phyloP scores from a whole-genome alignment of 2,329 filamentous ascomycete species.

The Neodidymelliopsis sp. region DNA sequence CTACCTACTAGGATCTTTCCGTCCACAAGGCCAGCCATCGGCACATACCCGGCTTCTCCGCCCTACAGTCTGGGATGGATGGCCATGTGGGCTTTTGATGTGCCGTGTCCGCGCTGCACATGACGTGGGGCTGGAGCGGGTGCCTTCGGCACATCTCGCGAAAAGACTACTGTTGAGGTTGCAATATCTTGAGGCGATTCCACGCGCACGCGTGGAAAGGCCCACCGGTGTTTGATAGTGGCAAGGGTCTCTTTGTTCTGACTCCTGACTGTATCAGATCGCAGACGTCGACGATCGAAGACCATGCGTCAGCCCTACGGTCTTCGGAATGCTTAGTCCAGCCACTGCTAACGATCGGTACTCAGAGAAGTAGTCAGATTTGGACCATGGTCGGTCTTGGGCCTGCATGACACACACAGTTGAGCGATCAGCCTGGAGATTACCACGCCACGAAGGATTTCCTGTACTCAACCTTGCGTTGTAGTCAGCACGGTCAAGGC shows the following conservation, averaged over 20 bases:
- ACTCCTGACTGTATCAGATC: slow-evolving; percentile 8
- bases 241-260: slow-evolving; percentile 17
- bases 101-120: slow-evolving; percentile 6
- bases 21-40: slow-evolving; percentile 4
- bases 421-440: not conserved
- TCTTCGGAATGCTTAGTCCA: slow-evolving; percentile 5
- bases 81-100: slow-evolving; percentile 15
- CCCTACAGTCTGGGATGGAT: not conserved
- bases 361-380: slow-evolving; percentile 3
- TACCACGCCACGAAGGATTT: slow-evolving; percentile 6
- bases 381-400: no score
- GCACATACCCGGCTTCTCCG: slow-evolving; percentile 11
- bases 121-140: slow-evolving; percentile 4
- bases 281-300: slow-evolving; percentile 1
- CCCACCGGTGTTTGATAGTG: slow-evolving; percentile 1
- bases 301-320: slow-evolving; percentile 19
- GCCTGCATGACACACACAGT: slow-evolving; percentile 10
- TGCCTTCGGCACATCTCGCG: slow-evolving; percentile 7
- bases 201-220: not conserved
- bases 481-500: slow-evolving; percentile 16
- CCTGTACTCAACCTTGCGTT: not conserved
- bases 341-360: not conserved
- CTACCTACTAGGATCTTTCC: not conserved
- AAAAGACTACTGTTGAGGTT: slow-evolving; percentile 7
- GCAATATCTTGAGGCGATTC: not conserved